Evolutionary conservation across 2,329 filamentous ascomycete genomes (phyloP).

Genomic region (Cladosporium colombiae): DNA sequence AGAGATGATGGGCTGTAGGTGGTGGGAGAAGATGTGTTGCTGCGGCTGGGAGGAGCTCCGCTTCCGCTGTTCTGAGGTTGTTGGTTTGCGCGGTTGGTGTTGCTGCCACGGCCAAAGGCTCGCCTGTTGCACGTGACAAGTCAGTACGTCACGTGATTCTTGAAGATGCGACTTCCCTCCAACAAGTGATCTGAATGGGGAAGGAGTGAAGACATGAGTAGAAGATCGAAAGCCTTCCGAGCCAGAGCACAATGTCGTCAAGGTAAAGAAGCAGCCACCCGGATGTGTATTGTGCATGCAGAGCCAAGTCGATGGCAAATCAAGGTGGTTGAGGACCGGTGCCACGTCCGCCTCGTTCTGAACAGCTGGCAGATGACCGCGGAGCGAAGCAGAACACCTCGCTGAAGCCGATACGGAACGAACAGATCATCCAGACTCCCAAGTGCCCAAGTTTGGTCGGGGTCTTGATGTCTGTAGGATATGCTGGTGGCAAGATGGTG

Average conservation of each 20-base stretch:
- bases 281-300: neutral
- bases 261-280: neutral
- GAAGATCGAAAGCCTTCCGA: neutral
- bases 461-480: neutral
- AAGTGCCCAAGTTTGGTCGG: neutral
- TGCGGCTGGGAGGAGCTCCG: slow-evolving; percentile 33
- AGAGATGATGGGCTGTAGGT: slow-evolving; percentile 35
- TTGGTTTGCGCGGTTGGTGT: slow-evolving; percentile 28
- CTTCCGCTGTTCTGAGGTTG: slow-evolving; percentile 15
- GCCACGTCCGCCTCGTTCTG: neutral
- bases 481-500: neutral
- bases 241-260: neutral
- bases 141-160: slow-evolving; percentile 4
- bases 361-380: neutral
- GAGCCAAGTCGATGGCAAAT: neutral
- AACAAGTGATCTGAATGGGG: neutral
- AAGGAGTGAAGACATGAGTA: neutral
- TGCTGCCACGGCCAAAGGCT: slow-evolving; percentile 34
- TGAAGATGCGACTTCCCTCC: neutral
- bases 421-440: neutral
- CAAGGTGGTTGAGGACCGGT: neutral
- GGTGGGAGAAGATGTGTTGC: slow-evolving; percentile 36
- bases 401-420: neutral
- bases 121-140: slow-evolving; percentile 28
- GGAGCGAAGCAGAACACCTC: neutral